Base-by-base conservation (phyloP, 768 basidiomycete genomes). In the Collybiopsis luxurians region DNA sequence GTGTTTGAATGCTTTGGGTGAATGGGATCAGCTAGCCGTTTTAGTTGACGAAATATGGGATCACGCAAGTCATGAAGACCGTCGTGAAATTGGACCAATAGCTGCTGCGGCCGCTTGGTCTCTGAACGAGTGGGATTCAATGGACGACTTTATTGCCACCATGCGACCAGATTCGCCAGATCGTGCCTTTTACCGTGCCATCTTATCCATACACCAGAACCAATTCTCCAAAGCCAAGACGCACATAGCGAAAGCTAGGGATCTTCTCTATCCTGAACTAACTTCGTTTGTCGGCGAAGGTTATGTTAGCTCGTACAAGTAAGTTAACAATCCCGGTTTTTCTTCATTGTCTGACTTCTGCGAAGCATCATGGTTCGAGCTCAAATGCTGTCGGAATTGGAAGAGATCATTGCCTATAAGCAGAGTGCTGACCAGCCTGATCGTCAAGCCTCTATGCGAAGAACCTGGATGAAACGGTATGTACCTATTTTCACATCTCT, bases 41-140 rank as follows among this genome's bases (percentile, higher is more conserved):
- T 89, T 92, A 56, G 95, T 98, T 1, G 88, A 92, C 56, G 86
- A 92, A 61, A 83, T 88, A 60, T 99, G 97, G 97, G 70, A 82
- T 2, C 89, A 82, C 59, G 89, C 92, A 11, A 85, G 79, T 47
- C 80, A 87, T 56, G 95, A 97, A 52, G 87, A 94, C 61, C 86
- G 90, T 47, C 82, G 88, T 51, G 89, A 91, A 71, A 97, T 98
- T 61, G 95, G 97, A 0, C 95, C 97, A 0, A 89, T 99, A 79
- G 97, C 96, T 0, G 92, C 97, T 1, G 95, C 96, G 0, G 96
- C 97, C 1, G 92, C 95, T 2, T 99, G 97, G 96, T 93, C 93
- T 1, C 73, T 98, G 56, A 87, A 89, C 61, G 95, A 98, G 64
- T 99, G 97, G 97, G 95, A 98, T 63, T 82, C 87, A 2, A 99